Evolutionary conservation across 805 yeast genomes (phyloP).

Genomic region (Kazachstania bromeliacearum): DNA sequence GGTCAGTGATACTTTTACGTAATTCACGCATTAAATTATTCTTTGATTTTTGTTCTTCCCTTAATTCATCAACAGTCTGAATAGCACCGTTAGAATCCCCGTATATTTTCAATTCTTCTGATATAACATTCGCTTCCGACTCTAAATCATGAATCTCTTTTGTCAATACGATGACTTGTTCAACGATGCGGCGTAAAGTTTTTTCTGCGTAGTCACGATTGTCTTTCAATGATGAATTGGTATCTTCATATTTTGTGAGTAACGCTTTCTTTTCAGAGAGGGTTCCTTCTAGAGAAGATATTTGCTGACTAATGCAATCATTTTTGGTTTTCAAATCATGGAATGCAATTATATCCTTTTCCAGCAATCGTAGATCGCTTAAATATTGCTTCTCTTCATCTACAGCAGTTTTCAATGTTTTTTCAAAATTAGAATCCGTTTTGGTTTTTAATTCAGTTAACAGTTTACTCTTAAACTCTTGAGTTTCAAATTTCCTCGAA

Average conservation of each 20-base stretch:
- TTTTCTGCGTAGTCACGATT: slow-evolving; percentile 15
- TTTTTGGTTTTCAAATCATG: slow-evolving; percentile 5
- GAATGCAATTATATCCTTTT: slow-evolving; percentile 16
- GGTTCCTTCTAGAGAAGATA: slow-evolving; percentile 3
- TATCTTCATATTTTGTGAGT: slow-evolving; percentile 17
- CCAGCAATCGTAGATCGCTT: slow-evolving; percentile 14
- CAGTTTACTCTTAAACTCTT: slow-evolving; percentile 19
- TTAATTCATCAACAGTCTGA: slow-evolving; percentile 24
- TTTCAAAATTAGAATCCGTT: slow-evolving; percentile 27
- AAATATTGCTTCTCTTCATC: slow-evolving; percentile 27
- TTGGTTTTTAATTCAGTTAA: slow-evolving; percentile 25
- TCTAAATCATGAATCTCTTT: slow-evolving; percentile 20
- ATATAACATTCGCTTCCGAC: slow-evolving; percentile 14
- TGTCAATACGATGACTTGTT: slow-evolving; percentile 17
- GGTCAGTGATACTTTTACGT: slow-evolving; percentile 16
- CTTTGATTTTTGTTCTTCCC: slow-evolving; percentile 12
- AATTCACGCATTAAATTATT: slow-evolving; percentile 16
- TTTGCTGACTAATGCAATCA: slow-evolving; percentile 9
- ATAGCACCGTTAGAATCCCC: slow-evolving; percentile 13
- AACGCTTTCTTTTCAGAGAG: neutral
- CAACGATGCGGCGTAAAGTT: slow-evolving; percentile 23
- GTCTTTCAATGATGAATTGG: slow-evolving; percentile 15
- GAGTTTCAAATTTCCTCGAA: slow-evolving; percentile 48
- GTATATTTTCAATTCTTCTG: slow-evolving; percentile 21
- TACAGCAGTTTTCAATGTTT: slow-evolving; percentile 28